phyloP scores from a whole-genome alignment of 2,329 filamentous ascomycete genomes.

The Trichophyton equinum region DNA sequence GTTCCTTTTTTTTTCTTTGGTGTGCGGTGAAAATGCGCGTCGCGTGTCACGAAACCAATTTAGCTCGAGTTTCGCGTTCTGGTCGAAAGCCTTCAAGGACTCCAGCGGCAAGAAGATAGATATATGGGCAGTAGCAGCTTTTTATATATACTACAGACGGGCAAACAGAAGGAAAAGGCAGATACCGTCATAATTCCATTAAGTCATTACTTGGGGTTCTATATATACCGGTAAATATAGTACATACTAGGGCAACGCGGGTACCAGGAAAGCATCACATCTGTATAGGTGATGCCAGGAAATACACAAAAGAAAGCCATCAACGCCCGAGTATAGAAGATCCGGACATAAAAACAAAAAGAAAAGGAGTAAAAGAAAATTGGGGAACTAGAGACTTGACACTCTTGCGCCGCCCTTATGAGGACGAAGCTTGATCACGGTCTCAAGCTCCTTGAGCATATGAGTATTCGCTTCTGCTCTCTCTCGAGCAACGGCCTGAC shows the following conservation, averaged over 20 bases:
- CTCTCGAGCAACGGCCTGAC: constrained; percentile 58
- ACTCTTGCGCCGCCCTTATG: constrained; percentile 12
- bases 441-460: constrained; percentile 88
- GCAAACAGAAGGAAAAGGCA: background rate
- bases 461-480: constrained; percentile 69
- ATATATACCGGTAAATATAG: background rate
- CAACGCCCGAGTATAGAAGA: background rate
- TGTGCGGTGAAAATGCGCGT: background rate
- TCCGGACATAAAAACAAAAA: background rate
- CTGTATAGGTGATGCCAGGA: background rate
- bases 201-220: background rate
- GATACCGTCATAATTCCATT: background rate
- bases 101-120: background rate
- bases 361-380: background rate
- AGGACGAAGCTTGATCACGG: constrained; percentile 57
- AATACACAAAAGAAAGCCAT: background rate
- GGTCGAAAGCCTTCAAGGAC: background rate
- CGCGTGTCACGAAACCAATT: constrained; percentile 2
- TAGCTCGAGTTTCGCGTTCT: background rate
- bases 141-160: background rate
- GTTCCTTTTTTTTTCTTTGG: background rate
- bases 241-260: background rate
- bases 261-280: background rate
- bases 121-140: too few relatives aligned
- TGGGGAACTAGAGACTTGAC: background rate